phyloP scores from a whole-genome alignment of 179 eudicot genomes.

The Patellifolia procumbens region DNA sequence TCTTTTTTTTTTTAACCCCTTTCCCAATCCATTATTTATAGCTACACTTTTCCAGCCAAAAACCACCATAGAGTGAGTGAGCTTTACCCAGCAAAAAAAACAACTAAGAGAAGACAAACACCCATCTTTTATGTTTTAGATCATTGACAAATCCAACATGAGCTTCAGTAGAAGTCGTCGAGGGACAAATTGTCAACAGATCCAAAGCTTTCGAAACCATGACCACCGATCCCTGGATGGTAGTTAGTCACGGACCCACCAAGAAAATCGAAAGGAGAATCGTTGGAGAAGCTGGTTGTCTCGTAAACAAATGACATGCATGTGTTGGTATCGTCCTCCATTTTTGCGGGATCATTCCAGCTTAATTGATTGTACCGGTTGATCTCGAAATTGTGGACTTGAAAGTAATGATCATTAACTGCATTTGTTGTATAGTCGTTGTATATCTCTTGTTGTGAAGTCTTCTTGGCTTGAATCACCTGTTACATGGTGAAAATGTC shows the following conservation, averaged over 20 bases:
- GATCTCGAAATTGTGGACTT: slow-evolving; percentile 35
- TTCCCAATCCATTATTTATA: slow-evolving; percentile 28
- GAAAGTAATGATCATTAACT: slow-evolving; percentile 23
- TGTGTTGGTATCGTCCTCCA: slow-evolving; percentile 28
- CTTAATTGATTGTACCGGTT: slow-evolving; percentile 40
- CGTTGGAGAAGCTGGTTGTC: slow-evolving; percentile 46
- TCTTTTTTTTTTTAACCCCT: slow-evolving; percentile 2
- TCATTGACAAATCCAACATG: not conserved
- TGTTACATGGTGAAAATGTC: not conserved
- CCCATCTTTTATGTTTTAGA: slow-evolving; percentile 15
- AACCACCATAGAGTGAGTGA: slow-evolving; percentile 22
- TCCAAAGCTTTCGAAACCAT: slow-evolving; percentile 39
- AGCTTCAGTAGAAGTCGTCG: slow-evolving; percentile 49
- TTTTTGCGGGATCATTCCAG: slow-evolving; percentile 33
- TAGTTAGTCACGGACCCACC: slow-evolving; percentile 47
- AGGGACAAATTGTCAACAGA: slow-evolving; percentile 50
- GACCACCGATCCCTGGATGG: slow-evolving; percentile 36
- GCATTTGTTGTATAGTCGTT: slow-evolving; percentile 26
- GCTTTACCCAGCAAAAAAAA: slow-evolving; percentile 19
- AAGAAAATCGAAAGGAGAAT: slow-evolving; percentile 54
- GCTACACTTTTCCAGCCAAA: slow-evolving; percentile 22
- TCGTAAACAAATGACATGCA: slow-evolving; percentile 57
- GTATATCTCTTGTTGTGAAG: slow-evolving; percentile 36
- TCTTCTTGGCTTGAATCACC: slow-evolving; percentile 55
- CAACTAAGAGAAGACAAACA: slow-evolving; percentile 19